A percentile compares a stretch with the other conserved stretches of the same genome.
These are phyloP conservation scores for Seiridium cupressi DNA, from an alignment of 2,329 filamentous ascomycete species.

Conservation along the genomic window DNA sequence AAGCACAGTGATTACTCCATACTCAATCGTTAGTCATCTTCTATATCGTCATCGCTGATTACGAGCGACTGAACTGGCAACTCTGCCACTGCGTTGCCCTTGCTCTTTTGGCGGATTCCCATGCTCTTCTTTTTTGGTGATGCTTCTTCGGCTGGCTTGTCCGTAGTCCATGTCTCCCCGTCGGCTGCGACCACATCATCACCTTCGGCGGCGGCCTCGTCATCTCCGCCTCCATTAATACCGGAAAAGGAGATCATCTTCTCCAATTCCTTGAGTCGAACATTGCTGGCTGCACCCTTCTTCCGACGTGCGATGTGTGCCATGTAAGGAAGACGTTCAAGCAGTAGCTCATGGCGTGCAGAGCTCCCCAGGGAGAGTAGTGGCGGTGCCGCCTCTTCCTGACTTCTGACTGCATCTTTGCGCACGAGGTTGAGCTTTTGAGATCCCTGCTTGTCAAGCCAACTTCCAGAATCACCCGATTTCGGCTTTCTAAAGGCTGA, in stretches of 20 bases:
- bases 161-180: constrained; percentile 59
- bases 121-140: constrained; percentile 46
- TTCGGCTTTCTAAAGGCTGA: constrained; percentile 47
- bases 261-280: constrained; percentile 38
- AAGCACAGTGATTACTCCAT: not conserved
- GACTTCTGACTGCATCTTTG: constrained; percentile 16
- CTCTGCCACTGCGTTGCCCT: constrained; percentile 19
- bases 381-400: constrained; percentile 26
- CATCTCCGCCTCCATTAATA: constrained; percentile 37
- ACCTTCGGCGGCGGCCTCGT: constrained; percentile 27
- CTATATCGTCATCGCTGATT: constrained; percentile 82
- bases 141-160: constrained; percentile 54
- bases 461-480: constrained; percentile 21
- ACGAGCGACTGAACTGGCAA: constrained; percentile 63
- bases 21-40: constrained; percentile 52
- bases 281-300: not conserved
- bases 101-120: constrained; percentile 31
- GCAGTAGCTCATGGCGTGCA: constrained; percentile 70
- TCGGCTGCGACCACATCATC: constrained; percentile 37
- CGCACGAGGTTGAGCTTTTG: constrained; percentile 16
- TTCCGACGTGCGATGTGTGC: constrained; percentile 57
- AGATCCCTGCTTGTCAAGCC: constrained; percentile 16
- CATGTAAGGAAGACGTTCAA: constrained; percentile 87
- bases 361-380: constrained; percentile 62
- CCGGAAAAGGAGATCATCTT: constrained; percentile 67